Percentiles rank a stretch among this genome's conserved stretches.
Evolutionary conservation across 306 rosid genomes (phyloP).

Genomic region (Acacia confusa): DNA sequence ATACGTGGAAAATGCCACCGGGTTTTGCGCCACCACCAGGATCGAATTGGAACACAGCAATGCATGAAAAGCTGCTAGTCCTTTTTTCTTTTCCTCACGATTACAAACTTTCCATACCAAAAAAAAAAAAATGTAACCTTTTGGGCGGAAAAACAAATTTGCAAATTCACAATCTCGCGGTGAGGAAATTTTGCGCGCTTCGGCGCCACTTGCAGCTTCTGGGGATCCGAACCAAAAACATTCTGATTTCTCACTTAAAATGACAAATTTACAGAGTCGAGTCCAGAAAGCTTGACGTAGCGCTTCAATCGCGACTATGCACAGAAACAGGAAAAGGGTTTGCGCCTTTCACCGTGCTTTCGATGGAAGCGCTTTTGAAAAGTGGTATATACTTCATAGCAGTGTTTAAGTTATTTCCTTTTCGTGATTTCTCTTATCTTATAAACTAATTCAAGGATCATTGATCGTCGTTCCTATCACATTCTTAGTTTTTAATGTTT

Average conservation of each 20-base stretch:
- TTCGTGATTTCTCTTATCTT: background rate
- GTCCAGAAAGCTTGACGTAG: conserved; percentile 23
- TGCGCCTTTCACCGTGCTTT: conserved; percentile 45
- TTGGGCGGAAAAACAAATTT: conserved; percentile 1
- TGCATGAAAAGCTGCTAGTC: background rate
- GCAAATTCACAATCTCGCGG: background rate
- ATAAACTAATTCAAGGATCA: background rate
- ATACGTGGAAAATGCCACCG: background rate
- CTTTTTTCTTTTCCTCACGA: background rate
- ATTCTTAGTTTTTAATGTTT: background rate
- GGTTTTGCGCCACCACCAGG: background rate
- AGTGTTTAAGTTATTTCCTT: no score
- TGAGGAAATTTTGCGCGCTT: background rate
- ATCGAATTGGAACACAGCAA: background rate
- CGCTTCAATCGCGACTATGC: conserved; percentile 38
- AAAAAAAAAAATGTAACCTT: background rate
- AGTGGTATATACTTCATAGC: conserved; percentile 36
- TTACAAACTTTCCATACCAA: background rate
- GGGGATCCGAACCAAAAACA: background rate
- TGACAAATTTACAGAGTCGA: conserved; percentile 1
- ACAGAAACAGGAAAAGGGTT: conserved; percentile 52
- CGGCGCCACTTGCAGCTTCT: background rate
- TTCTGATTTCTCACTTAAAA: background rate
- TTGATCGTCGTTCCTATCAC: background rate
- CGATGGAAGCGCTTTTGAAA: conserved; percentile 63